Percentiles rank a stretch among this genome's conserved stretches.
Evolutionary conservation across 441 rosid genomes (phyloP).

Genomic region (Biscutella laevigata): DNA sequence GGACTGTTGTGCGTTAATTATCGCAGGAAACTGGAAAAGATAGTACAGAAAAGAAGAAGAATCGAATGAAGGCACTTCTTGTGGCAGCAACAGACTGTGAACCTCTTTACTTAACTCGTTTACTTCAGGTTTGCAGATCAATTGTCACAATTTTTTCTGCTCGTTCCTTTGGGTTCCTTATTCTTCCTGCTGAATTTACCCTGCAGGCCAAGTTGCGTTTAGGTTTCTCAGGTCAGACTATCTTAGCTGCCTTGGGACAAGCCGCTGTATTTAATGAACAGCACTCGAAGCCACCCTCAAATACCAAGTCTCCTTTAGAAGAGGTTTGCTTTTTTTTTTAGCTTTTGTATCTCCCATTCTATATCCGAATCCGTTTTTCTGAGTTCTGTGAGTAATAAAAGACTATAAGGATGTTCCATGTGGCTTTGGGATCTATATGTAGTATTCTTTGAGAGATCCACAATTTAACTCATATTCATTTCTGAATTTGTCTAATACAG

Average conservation of each 20-base stretch:
- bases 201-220: conserved; percentile 68
- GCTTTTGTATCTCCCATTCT: conserved; percentile 9
- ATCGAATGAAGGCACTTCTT: conserved; percentile 80
- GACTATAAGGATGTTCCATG: not conserved
- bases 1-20: conserved; percentile 13
- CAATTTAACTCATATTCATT: not conserved
- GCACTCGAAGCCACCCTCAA: conserved; percentile 54
- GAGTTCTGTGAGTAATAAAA: not conserved
- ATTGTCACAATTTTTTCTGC: conserved; percentile 11
- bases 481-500: not conserved
- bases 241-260: conserved; percentile 90
- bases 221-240: conserved; percentile 72
- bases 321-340: conserved; percentile 45
- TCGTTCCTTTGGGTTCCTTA: not conserved
- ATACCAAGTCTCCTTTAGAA: conserved; percentile 62
- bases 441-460: not conserved
- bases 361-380: not conserved
- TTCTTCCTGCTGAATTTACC: conserved; percentile 10
- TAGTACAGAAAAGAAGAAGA: conserved; percentile 87
- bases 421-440: conserved; percentile 3
- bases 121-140: conserved; percentile 91
- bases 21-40: conserved; percentile 85
- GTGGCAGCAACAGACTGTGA: conserved; percentile 93
- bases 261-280: conserved; percentile 69
- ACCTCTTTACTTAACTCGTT: conserved; percentile 77